Evolutionary conservation across 345 rosid species (phyloP).

Genomic region (Salix purpurea): DNA sequence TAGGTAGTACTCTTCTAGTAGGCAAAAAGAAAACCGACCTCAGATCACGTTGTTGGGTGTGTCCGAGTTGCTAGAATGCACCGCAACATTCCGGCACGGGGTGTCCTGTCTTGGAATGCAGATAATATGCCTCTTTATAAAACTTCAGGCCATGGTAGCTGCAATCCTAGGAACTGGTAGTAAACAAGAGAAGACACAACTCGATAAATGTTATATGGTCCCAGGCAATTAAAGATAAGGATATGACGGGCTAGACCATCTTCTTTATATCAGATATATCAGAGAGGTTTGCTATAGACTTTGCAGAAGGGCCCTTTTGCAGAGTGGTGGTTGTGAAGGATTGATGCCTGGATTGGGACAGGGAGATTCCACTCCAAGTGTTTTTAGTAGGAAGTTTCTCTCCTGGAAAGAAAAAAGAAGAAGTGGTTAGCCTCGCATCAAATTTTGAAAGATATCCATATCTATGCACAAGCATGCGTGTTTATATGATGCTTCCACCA

Average conservation of each 20-base stretch:
- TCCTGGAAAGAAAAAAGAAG: constrained; percentile 54
- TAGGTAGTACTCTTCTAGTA: constrained; percentile 23
- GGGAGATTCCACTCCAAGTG: constrained; percentile 89
- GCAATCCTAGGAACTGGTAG: constrained; percentile 47
- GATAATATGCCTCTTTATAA: constrained; percentile 59
- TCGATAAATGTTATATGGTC: constrained; percentile 20
- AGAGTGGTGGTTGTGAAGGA: constrained; percentile 73
- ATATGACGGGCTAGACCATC: constrained; percentile 19
- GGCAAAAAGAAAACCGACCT: constrained; percentile 20
- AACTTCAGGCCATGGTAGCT: constrained; percentile 76
- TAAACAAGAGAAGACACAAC: constrained; percentile 22
- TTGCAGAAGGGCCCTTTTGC: constrained; percentile 94
- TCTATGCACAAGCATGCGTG: neutral
- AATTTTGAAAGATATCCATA: constrained; percentile 6
- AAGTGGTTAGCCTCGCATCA: constrained; percentile 21
- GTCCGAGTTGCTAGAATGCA: constrained; percentile 66
- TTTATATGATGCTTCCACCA: neutral
- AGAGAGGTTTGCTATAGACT: constrained; percentile 54
- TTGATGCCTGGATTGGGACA: constrained; percentile 49
- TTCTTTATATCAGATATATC: constrained; percentile 28
- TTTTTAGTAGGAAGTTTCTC: constrained; percentile 78
- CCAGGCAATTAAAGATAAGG: constrained; percentile 21
- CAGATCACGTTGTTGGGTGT: constrained; percentile 42
- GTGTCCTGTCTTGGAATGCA: constrained; percentile 47
- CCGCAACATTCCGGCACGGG: constrained; percentile 56